Conservation (phyloP, 2,329 filamentous ascomycete species). For the Colletotrichum cordylinicola region DNA sequence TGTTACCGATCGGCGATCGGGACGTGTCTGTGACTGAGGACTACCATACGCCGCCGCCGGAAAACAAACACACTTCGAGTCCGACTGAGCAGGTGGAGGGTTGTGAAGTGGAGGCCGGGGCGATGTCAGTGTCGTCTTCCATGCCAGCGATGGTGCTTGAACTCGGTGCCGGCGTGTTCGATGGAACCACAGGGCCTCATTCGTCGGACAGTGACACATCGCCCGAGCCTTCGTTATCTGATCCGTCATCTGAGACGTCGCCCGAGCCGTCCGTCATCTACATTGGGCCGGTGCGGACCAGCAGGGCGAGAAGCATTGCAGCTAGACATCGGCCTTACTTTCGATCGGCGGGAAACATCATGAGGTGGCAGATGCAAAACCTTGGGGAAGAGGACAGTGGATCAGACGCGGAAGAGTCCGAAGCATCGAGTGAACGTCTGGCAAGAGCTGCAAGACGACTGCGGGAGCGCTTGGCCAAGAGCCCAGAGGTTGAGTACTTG, state of each 20-base stretch:
- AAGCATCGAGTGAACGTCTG: too few species aligned
- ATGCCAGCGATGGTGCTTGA: too few species aligned
- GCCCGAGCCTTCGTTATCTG: too few species aligned
- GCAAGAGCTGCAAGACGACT: too few species aligned
- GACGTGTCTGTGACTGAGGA: not conserved
- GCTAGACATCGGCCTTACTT: not conserved
- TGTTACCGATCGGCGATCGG: not conserved
- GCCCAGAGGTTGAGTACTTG: not conserved
- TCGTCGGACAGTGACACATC: too few species aligned
- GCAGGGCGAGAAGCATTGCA: not conserved
- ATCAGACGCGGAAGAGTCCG: too few species aligned
- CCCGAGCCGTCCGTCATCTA: not conserved
- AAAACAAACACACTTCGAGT: not conserved
- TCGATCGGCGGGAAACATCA: not conserved
- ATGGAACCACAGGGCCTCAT: too few species aligned
- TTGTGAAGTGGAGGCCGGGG: too few species aligned
- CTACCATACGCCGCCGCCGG: not conserved
- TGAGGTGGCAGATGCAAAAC: not conserved
- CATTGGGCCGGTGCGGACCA: not conserved
- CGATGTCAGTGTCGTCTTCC: too few species aligned
- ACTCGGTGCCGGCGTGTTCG: too few species aligned
- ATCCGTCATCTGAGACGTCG: not conserved
- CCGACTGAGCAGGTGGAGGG: not conserved
- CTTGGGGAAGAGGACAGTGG: too few species aligned
- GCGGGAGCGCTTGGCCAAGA: not conserved